Percentiles rank a stretch among this genome's conserved stretches.
Evolutionary conservation across 495 filamentous ascomycete genomes (phyloP).

Genomic region (Aspergillus campestris): DNA sequence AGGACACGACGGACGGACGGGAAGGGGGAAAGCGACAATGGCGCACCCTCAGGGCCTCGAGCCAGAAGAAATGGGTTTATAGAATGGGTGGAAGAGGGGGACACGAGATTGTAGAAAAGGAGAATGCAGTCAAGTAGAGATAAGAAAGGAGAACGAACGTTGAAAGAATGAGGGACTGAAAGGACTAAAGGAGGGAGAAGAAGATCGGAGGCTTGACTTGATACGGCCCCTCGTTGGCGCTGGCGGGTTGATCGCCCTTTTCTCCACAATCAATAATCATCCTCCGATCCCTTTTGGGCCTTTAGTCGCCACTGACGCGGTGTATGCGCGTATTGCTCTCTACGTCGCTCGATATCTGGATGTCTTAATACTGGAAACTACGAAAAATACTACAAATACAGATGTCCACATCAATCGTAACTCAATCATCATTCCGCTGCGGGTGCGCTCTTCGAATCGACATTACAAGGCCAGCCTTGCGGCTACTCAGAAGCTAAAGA

Average conservation of each 20-base stretch:
- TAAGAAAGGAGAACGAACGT: slow-evolving; percentile 1
- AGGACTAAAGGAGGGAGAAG: too few species aligned
- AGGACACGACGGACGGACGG: neutral
- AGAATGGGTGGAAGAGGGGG: neutral
- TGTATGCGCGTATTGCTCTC: too few species aligned
- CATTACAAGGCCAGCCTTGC: slow-evolving; percentile 27
- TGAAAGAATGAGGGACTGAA: neutral
- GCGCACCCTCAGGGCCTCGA: neutral
- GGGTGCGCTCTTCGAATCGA: neutral
- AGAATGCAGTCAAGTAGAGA: neutral
- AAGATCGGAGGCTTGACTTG: neutral
- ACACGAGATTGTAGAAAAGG: neutral
- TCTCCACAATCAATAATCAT: too few species aligned
- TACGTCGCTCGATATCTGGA: too few species aligned
- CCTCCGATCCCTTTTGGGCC: too few species aligned
- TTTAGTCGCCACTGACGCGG: too few species aligned
- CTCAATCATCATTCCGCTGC: too few species aligned
- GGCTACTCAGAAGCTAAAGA: slow-evolving; percentile 33
- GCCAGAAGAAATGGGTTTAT: neutral
- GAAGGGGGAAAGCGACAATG: neutral
- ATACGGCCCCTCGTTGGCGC: neutral
- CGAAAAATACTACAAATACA: too few species aligned
- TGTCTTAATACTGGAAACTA: too few species aligned
- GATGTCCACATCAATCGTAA: too few species aligned
- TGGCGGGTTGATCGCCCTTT: neutral